Evolutionary conservation across 345 rosid species (phyloP).

Genomic region (Acer saccharum): DNA sequence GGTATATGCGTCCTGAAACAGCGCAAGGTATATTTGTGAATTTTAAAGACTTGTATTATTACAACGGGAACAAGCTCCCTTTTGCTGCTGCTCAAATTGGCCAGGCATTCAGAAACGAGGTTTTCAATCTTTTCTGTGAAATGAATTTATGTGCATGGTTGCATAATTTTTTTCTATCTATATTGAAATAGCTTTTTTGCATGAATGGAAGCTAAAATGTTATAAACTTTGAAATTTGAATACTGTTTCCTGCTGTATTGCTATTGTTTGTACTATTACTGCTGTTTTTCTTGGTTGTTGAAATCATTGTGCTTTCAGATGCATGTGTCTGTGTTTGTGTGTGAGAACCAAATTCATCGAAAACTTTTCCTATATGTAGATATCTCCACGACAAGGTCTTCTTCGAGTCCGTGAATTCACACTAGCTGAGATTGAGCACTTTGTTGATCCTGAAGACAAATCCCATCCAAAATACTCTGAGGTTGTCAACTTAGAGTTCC

Average conservation of each 20-base stretch:
- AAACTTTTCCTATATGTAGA: slow-evolving; percentile 37
- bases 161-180: background rate
- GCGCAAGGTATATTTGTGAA: slow-evolving; percentile 98
- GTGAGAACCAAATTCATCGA: background rate
- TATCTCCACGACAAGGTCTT: slow-evolving; percentile 99
- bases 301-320: background rate
- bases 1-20: slow-evolving; percentile 98
- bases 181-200: background rate
- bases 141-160: background rate
- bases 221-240: background rate
- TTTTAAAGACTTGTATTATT: slow-evolving; percentile 84
- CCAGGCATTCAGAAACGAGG: slow-evolving; percentile 98
- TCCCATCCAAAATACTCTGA: slow-evolving; percentile 82
- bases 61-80: slow-evolving; percentile 90
- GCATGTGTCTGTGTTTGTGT: background rate
- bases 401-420: slow-evolving; percentile 94
- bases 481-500: slow-evolving; percentile 66
- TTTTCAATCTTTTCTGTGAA: slow-evolving; percentile 25
- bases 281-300: background rate
- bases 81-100: slow-evolving; percentile 99
- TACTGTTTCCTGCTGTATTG: background rate
- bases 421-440: slow-evolving; percentile 94
- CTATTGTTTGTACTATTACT: background rate
- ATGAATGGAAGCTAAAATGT: background rate
- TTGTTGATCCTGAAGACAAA: slow-evolving; percentile 95